These are phyloP conservation scores for Cystobasidium onofrii DNA, from an alignment of 768 basidiomycete species.

Conservation along the genomic window DNA sequence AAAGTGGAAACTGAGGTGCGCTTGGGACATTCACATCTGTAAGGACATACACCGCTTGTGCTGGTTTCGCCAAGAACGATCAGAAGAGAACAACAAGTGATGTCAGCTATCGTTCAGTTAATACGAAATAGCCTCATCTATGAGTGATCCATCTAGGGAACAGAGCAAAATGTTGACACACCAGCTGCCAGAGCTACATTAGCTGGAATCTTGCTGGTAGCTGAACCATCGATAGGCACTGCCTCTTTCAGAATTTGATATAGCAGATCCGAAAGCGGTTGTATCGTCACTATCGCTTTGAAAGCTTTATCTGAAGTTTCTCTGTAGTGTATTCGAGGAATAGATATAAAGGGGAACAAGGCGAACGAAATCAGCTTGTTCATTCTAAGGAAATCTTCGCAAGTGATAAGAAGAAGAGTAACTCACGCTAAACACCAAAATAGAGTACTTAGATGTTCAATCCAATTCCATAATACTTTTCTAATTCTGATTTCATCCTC, in stretches of 20 bases:
- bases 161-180: background rate
- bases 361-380: background rate
- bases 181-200: constrained; percentile 22
- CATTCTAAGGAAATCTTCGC: background rate
- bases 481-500: constrained; percentile 16
- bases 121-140: no score
- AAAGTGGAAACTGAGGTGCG: constrained; percentile 22
- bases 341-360: background rate
- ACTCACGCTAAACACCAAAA: constrained; percentile 34
- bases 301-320: constrained; percentile 30
- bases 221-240: background rate
- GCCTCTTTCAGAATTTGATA: constrained; percentile 11
- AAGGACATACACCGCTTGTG: constrained; percentile 28
- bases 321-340: background rate
- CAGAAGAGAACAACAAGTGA: no score
- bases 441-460: constrained; percentile 28
- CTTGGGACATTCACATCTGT: constrained; percentile 19
- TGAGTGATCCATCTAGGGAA: no score
- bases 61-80: no score
- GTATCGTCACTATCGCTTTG: constrained; percentile 18
- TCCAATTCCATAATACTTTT: constrained; percentile 31
- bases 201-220: constrained; percentile 11
- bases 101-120: no score
- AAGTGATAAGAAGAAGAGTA: background rate
- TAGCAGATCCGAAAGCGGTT: constrained; percentile 11